Evolutionary conservation across 345 rosid species (phyloP).

Genomic region (Trapa incisa): DNA sequence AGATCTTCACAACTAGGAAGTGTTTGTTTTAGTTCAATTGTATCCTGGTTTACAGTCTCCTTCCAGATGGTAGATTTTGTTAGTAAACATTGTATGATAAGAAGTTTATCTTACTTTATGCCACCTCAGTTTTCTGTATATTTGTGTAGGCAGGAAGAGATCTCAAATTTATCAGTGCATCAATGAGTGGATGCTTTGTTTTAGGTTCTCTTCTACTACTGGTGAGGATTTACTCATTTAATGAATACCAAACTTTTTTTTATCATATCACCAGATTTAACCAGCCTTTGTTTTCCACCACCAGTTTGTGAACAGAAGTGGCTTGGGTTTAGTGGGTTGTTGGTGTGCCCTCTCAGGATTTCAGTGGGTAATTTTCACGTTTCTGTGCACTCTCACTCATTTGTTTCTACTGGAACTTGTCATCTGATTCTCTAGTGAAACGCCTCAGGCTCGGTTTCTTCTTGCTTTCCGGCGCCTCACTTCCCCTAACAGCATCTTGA

Average conservation of each 20-base stretch:
- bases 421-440: not conserved
- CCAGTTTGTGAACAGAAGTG: slow-evolving; percentile 45
- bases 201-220: slow-evolving; percentile 30
- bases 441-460: slow-evolving; percentile 50
- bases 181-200: slow-evolving; percentile 43
- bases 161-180: slow-evolving; percentile 35
- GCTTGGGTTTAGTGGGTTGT: slow-evolving; percentile 58
- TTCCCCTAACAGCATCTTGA: slow-evolving; percentile 40
- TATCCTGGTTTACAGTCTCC: not conserved
- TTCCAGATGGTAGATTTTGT: not conserved
- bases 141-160: slow-evolving; percentile 49
- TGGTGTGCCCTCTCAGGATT: slow-evolving; percentile 62
- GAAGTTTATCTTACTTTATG: not conserved
- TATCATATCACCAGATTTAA: not conserved
- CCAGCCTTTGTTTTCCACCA: not conserved
- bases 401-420: not conserved
- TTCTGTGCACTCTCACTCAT: slow-evolving; percentile 5
- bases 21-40: not conserved
- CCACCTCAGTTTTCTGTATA: not conserved
- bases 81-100: not conserved
- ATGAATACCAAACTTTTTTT: not conserved
- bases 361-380: slow-evolving; percentile 48
- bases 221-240: slow-evolving; percentile 18
- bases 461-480: slow-evolving; percentile 45
- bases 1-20: not conserved